Base-by-base conservation (phyloP, 2,329 filamentous ascomycete species). In the Fusarium haematococcum region DNA sequence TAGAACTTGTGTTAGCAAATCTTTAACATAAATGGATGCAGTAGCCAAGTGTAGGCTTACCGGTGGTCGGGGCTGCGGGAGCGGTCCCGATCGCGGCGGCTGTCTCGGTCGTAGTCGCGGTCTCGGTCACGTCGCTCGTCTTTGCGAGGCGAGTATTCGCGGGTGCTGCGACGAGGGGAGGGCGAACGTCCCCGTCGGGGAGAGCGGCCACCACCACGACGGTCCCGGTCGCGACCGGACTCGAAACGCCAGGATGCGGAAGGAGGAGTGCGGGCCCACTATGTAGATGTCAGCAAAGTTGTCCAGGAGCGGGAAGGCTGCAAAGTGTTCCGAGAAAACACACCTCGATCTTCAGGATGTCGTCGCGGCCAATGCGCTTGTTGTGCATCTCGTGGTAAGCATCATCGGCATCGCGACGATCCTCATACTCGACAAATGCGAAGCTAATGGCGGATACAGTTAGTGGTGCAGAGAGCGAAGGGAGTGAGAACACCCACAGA, bases 341-440 rank as follows among this genome's bases (percentile, higher is more conserved):
- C 86, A 98, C 97, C 91, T 99, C 97, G 77, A 99, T 98, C 88
- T 99, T 99, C 86, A 99, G 84, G 69, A 98, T 87, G 80, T 99
- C 97, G 82, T 99, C 97, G 73, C 96, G 93, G 57, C 95, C 95
- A 79, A 99, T 95, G 77, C 96, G 95, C 91, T 98, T 98, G 88
- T 98, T 98, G 83, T 99, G 97, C 97, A 99, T 99, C 87, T 99
- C 97, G 84, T 99, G 95, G 83, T 99, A 99, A 57, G 97, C 97
- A 86, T 99, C 97, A 84, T 99, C 97, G 75, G 97, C 95, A 88
- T 99, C 97, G 79, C 97, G 95, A 80, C 96, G 94, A 84, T 95
- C 97, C 88, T 99, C 97, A 85, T 99, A 99, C 86, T 99, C 97
- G 75, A 99, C 97, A 84, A 99, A 99, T 41, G 97, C 97, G 84